Conservation (phyloP, 192 early-diverging fungal species). For the Borealophlyctis nickersoniae region DNA sequence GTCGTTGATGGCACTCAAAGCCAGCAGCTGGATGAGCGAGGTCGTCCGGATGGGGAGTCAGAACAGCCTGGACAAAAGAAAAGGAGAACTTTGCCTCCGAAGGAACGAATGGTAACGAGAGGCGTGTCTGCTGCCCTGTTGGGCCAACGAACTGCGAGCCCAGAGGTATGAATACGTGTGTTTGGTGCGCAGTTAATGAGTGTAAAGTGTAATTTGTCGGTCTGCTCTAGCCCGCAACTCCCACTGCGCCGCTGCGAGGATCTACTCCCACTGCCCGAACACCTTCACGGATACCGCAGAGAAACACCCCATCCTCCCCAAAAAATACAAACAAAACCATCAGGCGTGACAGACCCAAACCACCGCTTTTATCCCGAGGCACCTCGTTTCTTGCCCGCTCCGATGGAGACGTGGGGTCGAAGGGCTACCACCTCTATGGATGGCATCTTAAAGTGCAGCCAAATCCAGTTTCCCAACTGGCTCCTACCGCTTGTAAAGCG, state of each 20-base stretch:
- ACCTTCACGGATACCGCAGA: not conserved
- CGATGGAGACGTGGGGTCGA: constrained; percentile 8
- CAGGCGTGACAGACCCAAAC: not conserved
- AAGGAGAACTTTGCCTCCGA: constrained; percentile 17
- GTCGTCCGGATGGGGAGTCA: not conserved
- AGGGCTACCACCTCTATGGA: constrained; percentile 45
- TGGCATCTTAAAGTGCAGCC: constrained; percentile 50
- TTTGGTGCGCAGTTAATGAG: too few relatives aligned
- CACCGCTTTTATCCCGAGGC: constrained; percentile 7
- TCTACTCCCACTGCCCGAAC: not conserved
- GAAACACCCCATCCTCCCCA: not conserved
- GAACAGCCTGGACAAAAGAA: not conserved
- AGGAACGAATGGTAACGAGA: constrained; percentile 28
- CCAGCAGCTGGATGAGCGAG: constrained; percentile 2
- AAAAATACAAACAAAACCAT: not conserved
- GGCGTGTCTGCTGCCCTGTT: constrained; percentile 24
- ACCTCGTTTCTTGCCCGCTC: not conserved
- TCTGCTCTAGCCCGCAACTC: too few relatives aligned
- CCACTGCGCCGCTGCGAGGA: not conserved
- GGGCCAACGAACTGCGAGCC: constrained; percentile 9
- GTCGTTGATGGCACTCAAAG: not conserved
- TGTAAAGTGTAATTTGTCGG: too few relatives aligned
- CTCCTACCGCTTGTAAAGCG: constrained; percentile 65
- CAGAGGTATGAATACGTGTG: not conserved
- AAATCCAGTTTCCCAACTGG: constrained; percentile 55